phyloP scores from a whole-genome alignment of 768 basidiomycete species.

The Suillus subalutaceus region DNA sequence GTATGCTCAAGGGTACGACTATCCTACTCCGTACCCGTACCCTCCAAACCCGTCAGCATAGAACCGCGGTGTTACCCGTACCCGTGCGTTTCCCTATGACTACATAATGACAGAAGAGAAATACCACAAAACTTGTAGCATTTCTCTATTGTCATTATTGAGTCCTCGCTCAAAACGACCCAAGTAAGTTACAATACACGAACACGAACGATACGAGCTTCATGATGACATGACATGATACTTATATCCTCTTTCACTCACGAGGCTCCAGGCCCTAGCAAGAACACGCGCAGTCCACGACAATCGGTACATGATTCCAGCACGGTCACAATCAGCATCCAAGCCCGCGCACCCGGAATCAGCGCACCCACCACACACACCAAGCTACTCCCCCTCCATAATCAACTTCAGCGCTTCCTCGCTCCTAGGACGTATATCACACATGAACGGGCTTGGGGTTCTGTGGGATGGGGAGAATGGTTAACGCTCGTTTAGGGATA shows the following conservation, averaged over 20 bases:
- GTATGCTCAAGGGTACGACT: too few relatives aligned
- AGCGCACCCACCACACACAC: not conserved
- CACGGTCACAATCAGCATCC: not conserved
- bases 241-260: not conserved
- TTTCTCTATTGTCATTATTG: too few relatives aligned
- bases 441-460: slow-evolving; percentile 44
- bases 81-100: too few relatives aligned
- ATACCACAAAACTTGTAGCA: too few relatives aligned
- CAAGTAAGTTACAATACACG: not conserved
- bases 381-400: slow-evolving; percentile 25
- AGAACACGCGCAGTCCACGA: not conserved
- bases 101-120: too few relatives aligned
- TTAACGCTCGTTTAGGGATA: not conserved
- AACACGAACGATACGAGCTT: not conserved
- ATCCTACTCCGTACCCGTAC: too few relatives aligned
- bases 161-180: not conserved
- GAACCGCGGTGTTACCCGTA: too few relatives aligned
- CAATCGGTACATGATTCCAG: not conserved
- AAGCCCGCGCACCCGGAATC: too few relatives aligned
- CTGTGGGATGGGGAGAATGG: not conserved
- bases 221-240: not conserved
- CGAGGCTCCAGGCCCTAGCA: not conserved
- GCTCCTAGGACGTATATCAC: slow-evolving; percentile 53
- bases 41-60: too few relatives aligned
- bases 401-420: slow-evolving; percentile 46